Evolutionary conservation across 352 stramenopile species (phyloP).

Genomic region (Phytopythium vexans): DNA sequence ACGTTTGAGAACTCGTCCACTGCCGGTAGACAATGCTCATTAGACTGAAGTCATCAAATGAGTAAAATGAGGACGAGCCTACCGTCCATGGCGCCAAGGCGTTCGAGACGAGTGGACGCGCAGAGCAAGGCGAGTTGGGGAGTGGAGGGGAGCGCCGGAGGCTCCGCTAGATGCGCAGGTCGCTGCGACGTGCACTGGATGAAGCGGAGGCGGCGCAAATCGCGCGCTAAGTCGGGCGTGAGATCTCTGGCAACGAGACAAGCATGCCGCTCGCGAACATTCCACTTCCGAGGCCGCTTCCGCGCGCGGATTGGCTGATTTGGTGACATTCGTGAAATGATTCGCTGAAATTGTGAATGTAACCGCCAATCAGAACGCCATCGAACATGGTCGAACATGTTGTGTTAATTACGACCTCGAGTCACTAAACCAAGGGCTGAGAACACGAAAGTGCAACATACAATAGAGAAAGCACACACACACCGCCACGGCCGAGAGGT

Average conservation of each 20-base stretch:
- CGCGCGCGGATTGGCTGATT: too few species aligned
- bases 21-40: conserved; percentile 6
- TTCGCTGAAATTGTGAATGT: neutral
- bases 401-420: neutral
- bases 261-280: too few species aligned
- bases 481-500: too few species aligned
- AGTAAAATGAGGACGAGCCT: neutral
- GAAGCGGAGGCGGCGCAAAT: too few species aligned
- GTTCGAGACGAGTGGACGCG: neutral
- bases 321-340: neutral
- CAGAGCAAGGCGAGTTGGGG: neutral
- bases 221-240: too few species aligned
- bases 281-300: too few species aligned
- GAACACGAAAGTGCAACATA: neutral
- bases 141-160: too few species aligned
- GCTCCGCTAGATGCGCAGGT: too few species aligned
- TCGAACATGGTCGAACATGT: conserved; percentile 2
- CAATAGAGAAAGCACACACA: too few species aligned
- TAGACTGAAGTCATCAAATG: neutral
- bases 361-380: neutral
- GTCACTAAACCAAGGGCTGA: neutral
- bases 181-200: too few species aligned
- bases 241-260: too few species aligned
- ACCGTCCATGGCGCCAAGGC: neutral
- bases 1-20: conserved; percentile 47